These are phyloP conservation scores for Salix koriyanagi DNA, from an alignment of 345 rosid species.

Conservation along the genomic window DNA sequence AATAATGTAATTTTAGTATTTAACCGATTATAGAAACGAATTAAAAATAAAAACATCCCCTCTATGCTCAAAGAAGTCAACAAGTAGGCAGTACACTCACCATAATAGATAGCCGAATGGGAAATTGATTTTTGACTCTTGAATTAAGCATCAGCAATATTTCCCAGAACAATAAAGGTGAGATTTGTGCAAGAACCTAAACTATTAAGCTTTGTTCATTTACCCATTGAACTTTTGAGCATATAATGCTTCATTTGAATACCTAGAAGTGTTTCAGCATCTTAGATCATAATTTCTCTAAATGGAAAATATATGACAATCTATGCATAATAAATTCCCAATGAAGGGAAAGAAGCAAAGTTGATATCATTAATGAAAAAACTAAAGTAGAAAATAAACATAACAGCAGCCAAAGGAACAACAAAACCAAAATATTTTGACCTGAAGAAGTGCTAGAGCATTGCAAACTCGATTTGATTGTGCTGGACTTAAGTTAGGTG, in stretches of 20 bases:
- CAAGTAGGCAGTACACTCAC: neutral
- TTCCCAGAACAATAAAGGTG: neutral
- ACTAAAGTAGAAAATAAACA: constrained; percentile 6
- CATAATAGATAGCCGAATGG: neutral
- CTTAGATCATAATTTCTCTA: neutral
- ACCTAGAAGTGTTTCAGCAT: neutral
- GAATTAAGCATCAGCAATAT: neutral
- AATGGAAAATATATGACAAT: neutral
- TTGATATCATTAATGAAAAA: neutral
- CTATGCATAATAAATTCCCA: constrained; percentile 4
- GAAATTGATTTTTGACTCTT: neutral
- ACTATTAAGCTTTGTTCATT: neutral
- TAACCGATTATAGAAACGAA: neutral
- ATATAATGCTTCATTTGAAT: neutral
- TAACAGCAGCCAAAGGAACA: neutral
- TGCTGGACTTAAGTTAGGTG: constrained; percentile 81
- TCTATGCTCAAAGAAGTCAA: neutral
- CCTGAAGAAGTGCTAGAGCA: constrained; percentile 99
- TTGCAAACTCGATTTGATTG: constrained; percentile 98
- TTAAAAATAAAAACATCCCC: neutral
- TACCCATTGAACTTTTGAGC: neutral
- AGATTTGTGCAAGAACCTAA: neutral
- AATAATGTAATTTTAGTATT: neutral
- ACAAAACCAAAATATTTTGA: constrained; percentile 11
- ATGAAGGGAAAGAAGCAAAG: neutral